These are phyloP conservation scores for Hemileia vastatrix DNA, from an alignment of 1,284 basidiomycete species.

Conservation along the genomic window DNA sequence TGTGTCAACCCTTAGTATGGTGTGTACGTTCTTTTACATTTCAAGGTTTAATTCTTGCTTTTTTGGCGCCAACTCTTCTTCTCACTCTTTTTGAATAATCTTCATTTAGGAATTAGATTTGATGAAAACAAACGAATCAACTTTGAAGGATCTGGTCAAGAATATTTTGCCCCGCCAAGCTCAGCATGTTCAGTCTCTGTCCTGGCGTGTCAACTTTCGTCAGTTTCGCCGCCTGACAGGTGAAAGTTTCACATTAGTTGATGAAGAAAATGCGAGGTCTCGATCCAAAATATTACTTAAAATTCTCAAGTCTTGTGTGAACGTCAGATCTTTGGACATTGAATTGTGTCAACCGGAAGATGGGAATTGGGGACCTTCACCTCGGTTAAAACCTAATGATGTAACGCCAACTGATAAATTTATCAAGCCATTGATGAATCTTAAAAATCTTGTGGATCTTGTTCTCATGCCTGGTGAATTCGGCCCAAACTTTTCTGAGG, in stretches of 20 bases:
- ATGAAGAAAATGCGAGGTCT: not conserved
- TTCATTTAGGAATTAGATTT: constrained; percentile 2
- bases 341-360: not conserved
- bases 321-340: not conserved
- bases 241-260: not conserved
- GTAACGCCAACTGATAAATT: not conserved
- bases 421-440: not conserved
- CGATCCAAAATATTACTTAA: not conserved
- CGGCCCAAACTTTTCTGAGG: not conserved
- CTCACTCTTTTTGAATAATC: not conserved
- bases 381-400: not conserved
- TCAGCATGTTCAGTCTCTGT: constrained; percentile 1
- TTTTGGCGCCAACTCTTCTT: not conserved
- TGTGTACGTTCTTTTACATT: not conserved
- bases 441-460: not conserved
- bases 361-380: not conserved
- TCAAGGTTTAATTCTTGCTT: not conserved
- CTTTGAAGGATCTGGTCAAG: not conserved
- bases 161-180: not conserved
- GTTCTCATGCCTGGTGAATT: not conserved
- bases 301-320: constrained; percentile 3
- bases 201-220: not conserved
- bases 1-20: constrained; percentile 15
- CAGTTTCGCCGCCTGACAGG: not conserved
- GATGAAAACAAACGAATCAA: not conserved